These are phyloP conservation scores for Mycena venus DNA, from an alignment of 768 basidiomycete genomes.

Conservation along the genomic window DNA sequence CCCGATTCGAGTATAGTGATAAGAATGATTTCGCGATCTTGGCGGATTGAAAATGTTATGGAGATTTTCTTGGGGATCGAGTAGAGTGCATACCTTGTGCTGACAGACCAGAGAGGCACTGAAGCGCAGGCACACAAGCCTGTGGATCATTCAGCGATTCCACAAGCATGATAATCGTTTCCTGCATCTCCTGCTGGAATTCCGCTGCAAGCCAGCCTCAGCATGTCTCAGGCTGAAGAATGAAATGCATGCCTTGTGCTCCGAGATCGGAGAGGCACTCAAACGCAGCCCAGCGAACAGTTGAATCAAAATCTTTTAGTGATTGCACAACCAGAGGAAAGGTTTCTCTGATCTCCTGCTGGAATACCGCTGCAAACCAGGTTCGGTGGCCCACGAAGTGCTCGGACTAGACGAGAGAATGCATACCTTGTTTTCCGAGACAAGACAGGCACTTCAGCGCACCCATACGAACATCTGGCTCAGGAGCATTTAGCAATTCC, in stretches of 20 bases:
- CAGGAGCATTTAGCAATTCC: too few relatives aligned
- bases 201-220: too few relatives aligned
- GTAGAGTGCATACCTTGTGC: background rate
- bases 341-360: background rate
- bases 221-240: background rate
- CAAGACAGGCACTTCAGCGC: too few relatives aligned
- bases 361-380: background rate
- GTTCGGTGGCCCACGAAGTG: background rate
- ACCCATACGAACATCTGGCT: too few relatives aligned
- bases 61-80: background rate
- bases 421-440: too few relatives aligned
- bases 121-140: background rate
- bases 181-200: background rate
- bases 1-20: background rate
- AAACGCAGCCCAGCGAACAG: background rate
- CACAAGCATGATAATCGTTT: background rate
- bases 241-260: background rate
- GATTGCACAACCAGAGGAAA: background rate
- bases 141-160: background rate
- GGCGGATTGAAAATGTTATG: background rate
- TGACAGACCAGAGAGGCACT: background rate
- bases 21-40: background rate
- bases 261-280: too few relatives aligned
- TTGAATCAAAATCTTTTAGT: background rate
- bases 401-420: too few relatives aligned